Base-by-base conservation (phyloP, 805 yeast species). In the Teunomyces funiuensis region DNA sequence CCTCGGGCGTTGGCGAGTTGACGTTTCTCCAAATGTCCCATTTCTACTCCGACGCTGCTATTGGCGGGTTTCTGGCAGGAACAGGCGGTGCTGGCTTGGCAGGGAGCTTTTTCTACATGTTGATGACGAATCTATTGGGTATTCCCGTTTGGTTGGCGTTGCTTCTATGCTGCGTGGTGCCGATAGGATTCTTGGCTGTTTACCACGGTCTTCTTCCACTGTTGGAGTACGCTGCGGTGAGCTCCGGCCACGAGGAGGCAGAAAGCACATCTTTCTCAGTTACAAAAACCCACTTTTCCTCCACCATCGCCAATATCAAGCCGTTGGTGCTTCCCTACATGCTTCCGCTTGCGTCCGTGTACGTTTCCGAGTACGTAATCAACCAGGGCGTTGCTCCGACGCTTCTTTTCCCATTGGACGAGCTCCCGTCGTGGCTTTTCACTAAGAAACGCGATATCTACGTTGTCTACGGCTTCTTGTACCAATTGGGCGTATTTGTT, bases 351-450 rank as follows among this genome's bases (percentile, higher is more conserved):
- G 73, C 84, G 43, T 62, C 89, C 0, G 99, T 91, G 1, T 93
- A 91, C 61, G 65, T 88, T 16, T 79, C 88, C 4, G 98, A 91
- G 56, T 91, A 91, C 57, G 70, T 83, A 16, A 91, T 91, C 45
- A 91, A 91, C 58, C 98, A 91, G 60, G 96, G 96, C 0, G 76
- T 91, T 1, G 75, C 96, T 0, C 97, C 98, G 2, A 90, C 97
- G 0, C 65, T 91, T 33, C 65, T 91, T 6, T 91, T 85, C 54
- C 90, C 91, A 0, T 53, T 88, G 3, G 77, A 80, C 1, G 73
- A 77, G 17, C 72, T 84, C 58, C 95, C 95, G 3, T 38, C 33
- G 13, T 70, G 74, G 73, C 49, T 69, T 5, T 86, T 89, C 54
- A 55, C 64, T 2, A 65, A 76, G 14, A 88, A 77, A 58, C 74